Evolutionary conservation across 2,329 filamentous ascomycete genomes (phyloP), one percentile per base, ranked within the genome.

Genomic region (Exophiala aquamarina): DNA sequence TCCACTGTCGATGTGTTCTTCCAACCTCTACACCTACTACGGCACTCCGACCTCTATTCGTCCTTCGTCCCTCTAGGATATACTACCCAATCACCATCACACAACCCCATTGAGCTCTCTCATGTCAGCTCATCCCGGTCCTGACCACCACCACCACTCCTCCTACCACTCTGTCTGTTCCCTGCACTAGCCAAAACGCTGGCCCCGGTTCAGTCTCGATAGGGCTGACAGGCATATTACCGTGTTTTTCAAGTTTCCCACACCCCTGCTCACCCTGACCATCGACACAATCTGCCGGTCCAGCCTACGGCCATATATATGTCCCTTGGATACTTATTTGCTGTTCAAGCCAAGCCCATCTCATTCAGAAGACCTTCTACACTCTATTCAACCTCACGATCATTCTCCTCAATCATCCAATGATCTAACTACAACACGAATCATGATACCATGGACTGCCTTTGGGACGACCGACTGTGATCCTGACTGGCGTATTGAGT

Each of bases 191-290:
- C 45, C 42, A 48, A 48, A 51, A 47, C 42, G 41, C 41, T 42
- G 35, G 45, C 42, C 50, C 41, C 28, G 23, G 21, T 21, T 15
- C 37, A 45, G 37, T 38, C 20, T 41, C 35, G 23, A 26, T 47
- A 51, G 44, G 49, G 49, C 49, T 52, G 49, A 52, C 49, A 49
- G 49, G 49, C 49, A 34, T 42, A 44, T 52, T 38, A 44, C 49
- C 45, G 45, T 34, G 17, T n/a, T 34, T 7, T 7, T 14, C 5
- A 7, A 17, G 17, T 26, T 21, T 40, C 20, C 20, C 37, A n/a
- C 11, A 11, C 37, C 28, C 28, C 18, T 23, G 11, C 35, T 38
- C n/a, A 17, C 17, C 11, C 35, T 38, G 35, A 17, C 17, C 42
- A 21, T 38, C 33, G 20, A 13, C 33, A 14, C 38, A 29, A 36